A percentile compares a stretch with the other conserved stretches of the same genome.
These are phyloP conservation scores for Boletus bicolor DNA, from an alignment of 768 basidiomycete genomes.

Conservation along the genomic window DNA sequence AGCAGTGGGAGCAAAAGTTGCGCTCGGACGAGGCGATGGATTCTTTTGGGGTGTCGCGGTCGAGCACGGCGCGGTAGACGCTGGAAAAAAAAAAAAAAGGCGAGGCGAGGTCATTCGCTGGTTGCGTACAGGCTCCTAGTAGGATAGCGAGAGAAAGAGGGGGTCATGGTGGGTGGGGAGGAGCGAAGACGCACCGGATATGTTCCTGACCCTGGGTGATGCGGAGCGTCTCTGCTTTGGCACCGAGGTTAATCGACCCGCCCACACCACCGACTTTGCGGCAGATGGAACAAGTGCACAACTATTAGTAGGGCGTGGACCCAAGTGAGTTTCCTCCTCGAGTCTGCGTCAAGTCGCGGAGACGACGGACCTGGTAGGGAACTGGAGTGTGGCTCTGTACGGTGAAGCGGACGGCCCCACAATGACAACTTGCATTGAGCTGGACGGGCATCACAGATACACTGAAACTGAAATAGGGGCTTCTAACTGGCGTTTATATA, in stretches of 20 bases:
- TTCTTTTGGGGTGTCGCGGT: constrained; percentile 52
- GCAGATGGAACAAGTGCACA: constrained; percentile 68
- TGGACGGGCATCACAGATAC: constrained; percentile 45
- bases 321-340: not conserved
- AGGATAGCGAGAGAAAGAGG: not conserved
- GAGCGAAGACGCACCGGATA: constrained; percentile 40
- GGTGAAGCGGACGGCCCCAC: constrained; percentile 34
- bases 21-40: constrained; percentile 51
- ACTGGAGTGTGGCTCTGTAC: constrained; percentile 51
- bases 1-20: constrained; percentile 62
- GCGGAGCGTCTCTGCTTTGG: constrained; percentile 46
- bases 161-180: not conserved
- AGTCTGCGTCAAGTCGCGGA: no score
- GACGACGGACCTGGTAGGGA: constrained; percentile 52
- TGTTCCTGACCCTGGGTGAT: constrained; percentile 51
- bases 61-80: constrained; percentile 59
- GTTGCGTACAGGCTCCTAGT: no score
- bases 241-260: constrained; percentile 67
- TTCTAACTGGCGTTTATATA: not conserved
- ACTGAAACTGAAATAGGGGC: not conserved
- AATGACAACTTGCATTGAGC: constrained; percentile 41
- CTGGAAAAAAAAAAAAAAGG: constrained; percentile 25
- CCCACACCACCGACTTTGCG: constrained; percentile 66
- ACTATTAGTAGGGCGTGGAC: constrained; percentile 25
- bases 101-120: not conserved